Evolutionary conservation across 2,329 filamentous ascomycete species (phyloP).

Genomic region (Curvularia lunata): DNA sequence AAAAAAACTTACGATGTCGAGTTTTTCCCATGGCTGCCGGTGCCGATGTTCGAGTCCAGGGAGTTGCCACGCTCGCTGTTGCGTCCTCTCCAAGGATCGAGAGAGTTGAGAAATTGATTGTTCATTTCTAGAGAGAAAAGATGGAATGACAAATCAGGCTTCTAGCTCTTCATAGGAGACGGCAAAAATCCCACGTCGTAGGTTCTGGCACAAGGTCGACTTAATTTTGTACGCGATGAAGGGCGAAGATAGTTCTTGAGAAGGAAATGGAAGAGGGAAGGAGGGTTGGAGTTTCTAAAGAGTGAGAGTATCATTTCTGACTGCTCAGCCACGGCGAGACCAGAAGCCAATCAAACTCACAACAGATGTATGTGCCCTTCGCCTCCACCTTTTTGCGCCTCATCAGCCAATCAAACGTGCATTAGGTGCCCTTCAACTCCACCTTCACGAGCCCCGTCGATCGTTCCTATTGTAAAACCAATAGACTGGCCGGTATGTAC

Average conservation of each 20-base stretch:
- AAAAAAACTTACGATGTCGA: constrained; percentile 8
- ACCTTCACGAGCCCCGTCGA: background rate
- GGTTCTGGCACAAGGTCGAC: background rate
- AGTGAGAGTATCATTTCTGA: background rate
- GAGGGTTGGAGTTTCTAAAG: background rate
- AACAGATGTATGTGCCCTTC: background rate
- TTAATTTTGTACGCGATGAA: background rate
- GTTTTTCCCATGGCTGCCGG: background rate
- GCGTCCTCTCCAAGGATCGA: background rate
- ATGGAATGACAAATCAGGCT: background rate
- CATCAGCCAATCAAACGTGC: background rate
- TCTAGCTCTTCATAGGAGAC: background rate
- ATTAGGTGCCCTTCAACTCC: background rate
- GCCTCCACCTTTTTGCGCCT: background rate
- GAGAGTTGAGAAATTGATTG: background rate
- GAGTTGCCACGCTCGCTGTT: background rate
- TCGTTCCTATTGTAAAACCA: too few relatives aligned
- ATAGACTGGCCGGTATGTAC: too few relatives aligned
- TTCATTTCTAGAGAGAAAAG: background rate
- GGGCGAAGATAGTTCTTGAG: background rate
- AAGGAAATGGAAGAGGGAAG: background rate
- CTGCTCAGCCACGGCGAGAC: background rate
- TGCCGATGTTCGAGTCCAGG: background rate
- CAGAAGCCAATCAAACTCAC: background rate
- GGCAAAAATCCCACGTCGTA: background rate